Base-by-base conservation (phyloP, 1,284 basidiomycete genomes). In the Fomitopsis schrenkii region DNA sequence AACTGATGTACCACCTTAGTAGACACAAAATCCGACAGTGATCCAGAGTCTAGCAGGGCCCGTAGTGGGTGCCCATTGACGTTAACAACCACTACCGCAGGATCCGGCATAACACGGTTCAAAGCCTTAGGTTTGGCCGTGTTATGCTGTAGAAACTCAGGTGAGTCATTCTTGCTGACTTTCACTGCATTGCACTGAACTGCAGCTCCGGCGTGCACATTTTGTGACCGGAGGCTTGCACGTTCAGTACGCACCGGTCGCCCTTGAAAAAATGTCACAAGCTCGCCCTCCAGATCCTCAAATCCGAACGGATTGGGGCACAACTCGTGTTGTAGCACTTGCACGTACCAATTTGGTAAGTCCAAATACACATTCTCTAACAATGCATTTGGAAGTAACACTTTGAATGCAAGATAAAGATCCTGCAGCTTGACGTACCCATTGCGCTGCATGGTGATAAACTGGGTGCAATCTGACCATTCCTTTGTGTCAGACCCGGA, bases 11-110 rank as follows among this genome's bases (percentile, higher is more conserved):
- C 74, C 5, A 76, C 50, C 12, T 64, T 71, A 2, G 69, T 64
- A 1, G 75, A 76, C 19, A 77, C 71, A 57, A 77, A 76, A 63
- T 77, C 75, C 1, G 68, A 71, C 1, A 74, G 59, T 1, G 73
- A 77, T 0, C 76, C 75, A 0, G 71, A 66, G 55, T 77, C 74
- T 0, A 77, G 44, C 40, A 77, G 52, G 0, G 75, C 74, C 0
- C 63, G 45, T 7, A 59, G 67, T 0, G 67, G 68, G 1, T 71
- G 38, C 0, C 69, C 71, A 56, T 76, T 73, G 5, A 76, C 59
- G 3, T 65, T 22, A 0, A 73, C 66, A 0, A 66, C 63, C 1
- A 76, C 64, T 0, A 74, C 67, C 6, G 74, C 45, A 3, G 73
- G 67, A 40, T 69, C 67, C 1, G 74, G 72, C 0, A 74, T 64